Percentiles rank a stretch among this genome's conserved stretches.
Conservation (phyloP, 805 yeast species). For the Candida taoyuanica region DNA sequence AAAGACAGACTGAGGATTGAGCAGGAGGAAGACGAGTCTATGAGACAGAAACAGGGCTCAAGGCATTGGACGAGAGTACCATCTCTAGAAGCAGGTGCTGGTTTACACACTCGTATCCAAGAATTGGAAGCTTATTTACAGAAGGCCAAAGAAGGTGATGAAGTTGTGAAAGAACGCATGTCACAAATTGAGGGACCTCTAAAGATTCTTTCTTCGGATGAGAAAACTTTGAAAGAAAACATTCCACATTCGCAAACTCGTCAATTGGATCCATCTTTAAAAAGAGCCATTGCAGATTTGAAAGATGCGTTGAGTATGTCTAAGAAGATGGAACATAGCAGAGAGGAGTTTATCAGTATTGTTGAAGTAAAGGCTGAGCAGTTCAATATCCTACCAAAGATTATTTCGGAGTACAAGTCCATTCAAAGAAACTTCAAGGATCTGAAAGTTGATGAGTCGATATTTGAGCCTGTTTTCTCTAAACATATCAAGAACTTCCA, state of each 20-base stretch:
- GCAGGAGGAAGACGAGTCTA: constrained; percentile 46
- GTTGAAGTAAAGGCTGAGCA: constrained; percentile 43
- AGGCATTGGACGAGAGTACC: constrained; percentile 48
- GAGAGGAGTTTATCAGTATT: constrained; percentile 37
- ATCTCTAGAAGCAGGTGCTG: constrained; percentile 42
- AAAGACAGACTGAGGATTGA: constrained; percentile 46
- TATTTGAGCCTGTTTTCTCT: constrained; percentile 39
- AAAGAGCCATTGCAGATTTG: constrained; percentile 32
- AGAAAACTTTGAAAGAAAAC: constrained; percentile 24
- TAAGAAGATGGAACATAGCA: constrained; percentile 33
- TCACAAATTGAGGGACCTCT: constrained; percentile 44
- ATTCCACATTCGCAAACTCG: constrained; percentile 30
- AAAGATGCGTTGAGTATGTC: constrained; percentile 28
- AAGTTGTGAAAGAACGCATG: constrained; percentile 42
- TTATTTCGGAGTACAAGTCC: constrained; percentile 44
- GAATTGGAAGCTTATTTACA: constrained; percentile 45
- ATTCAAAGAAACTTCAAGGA: constrained; percentile 18
- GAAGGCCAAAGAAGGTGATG: constrained; percentile 63
- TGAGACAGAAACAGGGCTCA: constrained; percentile 49
- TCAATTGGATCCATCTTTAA: constrained; percentile 32
- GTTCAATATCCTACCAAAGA: constrained; percentile 46
- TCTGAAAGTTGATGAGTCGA: constrained; percentile 23
- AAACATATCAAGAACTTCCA: constrained; percentile 44
- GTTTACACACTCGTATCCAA: constrained; percentile 35
- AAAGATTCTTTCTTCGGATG: constrained; percentile 37